Evolutionary conservation across 257 asterid genomes (phyloP).

Genomic region (Schizonepeta tenuifolia): DNA sequence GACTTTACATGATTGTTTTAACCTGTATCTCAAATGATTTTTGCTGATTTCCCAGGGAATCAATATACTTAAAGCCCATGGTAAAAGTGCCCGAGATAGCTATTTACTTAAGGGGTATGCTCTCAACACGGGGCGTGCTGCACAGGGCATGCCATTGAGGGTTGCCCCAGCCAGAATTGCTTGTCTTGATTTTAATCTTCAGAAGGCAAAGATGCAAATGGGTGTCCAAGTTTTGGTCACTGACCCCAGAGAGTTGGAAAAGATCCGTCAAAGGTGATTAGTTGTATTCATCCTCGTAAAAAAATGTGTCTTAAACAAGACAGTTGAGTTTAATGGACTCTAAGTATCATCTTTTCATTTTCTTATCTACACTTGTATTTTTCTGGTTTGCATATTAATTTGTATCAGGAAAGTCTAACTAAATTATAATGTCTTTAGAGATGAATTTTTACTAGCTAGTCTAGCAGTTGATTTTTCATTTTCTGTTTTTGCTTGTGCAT

Average conservation of each 20-base stretch:
- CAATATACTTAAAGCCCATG: constrained; percentile 92
- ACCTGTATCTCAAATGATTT: constrained; percentile 15
- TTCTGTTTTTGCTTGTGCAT: too few relatives aligned
- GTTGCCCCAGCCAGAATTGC: constrained; percentile 88
- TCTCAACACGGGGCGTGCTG: constrained; percentile 88
- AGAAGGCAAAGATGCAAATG: constrained; percentile 91
- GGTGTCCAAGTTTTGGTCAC: constrained; percentile 90
- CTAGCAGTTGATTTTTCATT: too few relatives aligned
- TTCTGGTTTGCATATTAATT: too few relatives aligned
- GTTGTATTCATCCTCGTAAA: neutral
- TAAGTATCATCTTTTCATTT: neutral
- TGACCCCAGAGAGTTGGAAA: constrained; percentile 95
- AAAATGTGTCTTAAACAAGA: too few relatives aligned
- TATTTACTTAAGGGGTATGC: constrained; percentile 89
- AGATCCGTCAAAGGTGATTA: constrained; percentile 85
- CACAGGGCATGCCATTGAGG: constrained; percentile 92
- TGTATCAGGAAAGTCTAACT: too few relatives aligned
- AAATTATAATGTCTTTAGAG: too few relatives aligned
- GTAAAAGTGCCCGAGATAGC: constrained; percentile 91
- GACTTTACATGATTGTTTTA: too few relatives aligned
- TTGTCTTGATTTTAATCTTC: constrained; percentile 94
- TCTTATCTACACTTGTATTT: too few relatives aligned
- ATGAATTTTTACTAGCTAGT: too few relatives aligned
- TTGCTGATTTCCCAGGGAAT: constrained; percentile 57
- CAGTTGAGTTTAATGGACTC: too few relatives aligned